Percentiles rank a stretch among this genome's conserved stretches.
These are phyloP conservation scores for Naumovozyma baii DNA, from an alignment of 805 yeast species.

Conservation along the genomic window DNA sequence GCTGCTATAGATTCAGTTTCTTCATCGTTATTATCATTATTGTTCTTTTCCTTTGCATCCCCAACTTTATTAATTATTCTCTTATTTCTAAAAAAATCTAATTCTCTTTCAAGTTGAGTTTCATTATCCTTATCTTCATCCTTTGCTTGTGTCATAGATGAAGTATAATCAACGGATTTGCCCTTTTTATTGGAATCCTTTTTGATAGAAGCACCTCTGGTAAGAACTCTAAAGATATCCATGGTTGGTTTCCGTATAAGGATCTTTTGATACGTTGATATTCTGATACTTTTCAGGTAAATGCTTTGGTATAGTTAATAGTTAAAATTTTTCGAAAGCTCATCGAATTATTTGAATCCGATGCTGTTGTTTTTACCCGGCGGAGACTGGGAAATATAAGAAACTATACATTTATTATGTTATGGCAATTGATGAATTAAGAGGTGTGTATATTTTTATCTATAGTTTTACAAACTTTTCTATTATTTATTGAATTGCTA, in stretches of 20 bases:
- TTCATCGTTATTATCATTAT: constrained; percentile 17
- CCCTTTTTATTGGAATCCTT: constrained; percentile 34
- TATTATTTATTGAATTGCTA: too few relatives aligned
- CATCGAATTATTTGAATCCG: not conserved
- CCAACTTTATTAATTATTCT: constrained; percentile 29
- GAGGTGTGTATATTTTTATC: too few relatives aligned
- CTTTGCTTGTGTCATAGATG: constrained; percentile 8
- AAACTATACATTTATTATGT: too few relatives aligned
- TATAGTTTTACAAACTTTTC: too few relatives aligned
- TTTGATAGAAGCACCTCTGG: constrained; percentile 77
- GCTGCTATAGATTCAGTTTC: constrained; percentile 26
- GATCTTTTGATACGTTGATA: too few relatives aligned
- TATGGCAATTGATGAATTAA: too few relatives aligned
- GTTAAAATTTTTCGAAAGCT: not conserved
- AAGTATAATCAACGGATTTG: constrained; percentile 21
- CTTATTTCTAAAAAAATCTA: constrained; percentile 71
- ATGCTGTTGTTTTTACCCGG: not conserved
- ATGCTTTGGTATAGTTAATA: too few relatives aligned
- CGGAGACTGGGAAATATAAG: too few relatives aligned
- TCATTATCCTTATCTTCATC: constrained; percentile 28
- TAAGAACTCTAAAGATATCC: constrained; percentile 82
- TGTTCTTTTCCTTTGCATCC: constrained; percentile 8
- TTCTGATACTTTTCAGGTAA: too few relatives aligned
- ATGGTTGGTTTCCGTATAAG: constrained; percentile 32
- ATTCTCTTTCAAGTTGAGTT: constrained; percentile 54